Base-by-base conservation (phyloP, 495 filamentous ascomycete genomes). In the Cudoniella acicularis region DNA sequence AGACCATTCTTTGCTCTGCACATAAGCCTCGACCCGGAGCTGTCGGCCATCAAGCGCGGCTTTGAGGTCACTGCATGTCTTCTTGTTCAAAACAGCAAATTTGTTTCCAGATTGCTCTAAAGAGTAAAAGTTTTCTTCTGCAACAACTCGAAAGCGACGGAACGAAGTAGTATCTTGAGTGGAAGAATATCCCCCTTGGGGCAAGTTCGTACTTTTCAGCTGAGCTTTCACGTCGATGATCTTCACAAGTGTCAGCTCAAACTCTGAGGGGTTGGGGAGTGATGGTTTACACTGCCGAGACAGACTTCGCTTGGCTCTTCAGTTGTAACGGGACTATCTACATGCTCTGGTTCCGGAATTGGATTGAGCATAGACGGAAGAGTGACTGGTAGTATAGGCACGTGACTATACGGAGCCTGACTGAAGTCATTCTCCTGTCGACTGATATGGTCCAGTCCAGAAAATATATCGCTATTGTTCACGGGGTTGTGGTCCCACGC, bases 1-100 rank as follows among this genome's bases (percentile, higher is more conserved):
- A 26, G 36, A 52, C n/a, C 26, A 53, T 36, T 36, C 30, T 36
- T 36, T 36, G 30, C 30, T 36, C 13, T 4, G 30, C 13, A 20
- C 47, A 56, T 54, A 13, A 46, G 17, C 16, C 46, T 30, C 16
- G 58, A 17, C 23, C n/a, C 21, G 23, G 27, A 48, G 47, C 24
- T 17, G 25, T 11, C 20, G 30, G 6, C 30, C 30, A 36, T 36
- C 30, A 13, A 36, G 30, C 30, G 30, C 30, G 4, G 30, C 30
- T 36, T 36, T 36, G 17, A 54, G 51, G 9, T 30, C 42, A 17
- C 23, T 49, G n/a, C 16, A n/a, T 17, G 43, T 57, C 23, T 57
- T 22, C 24, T 30, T 36, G n/a, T 57, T 57, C 26, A 57, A 27
- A 21, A 57, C 54, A 10, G 54, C 54, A 57, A 49, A 22, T 11